A percentile compares a stretch with the other conserved stretches of the same genome.
phyloP scores from a whole-genome alignment of 2,329 filamentous ascomycete genomes.

The Penicillium brevicompactum region DNA sequence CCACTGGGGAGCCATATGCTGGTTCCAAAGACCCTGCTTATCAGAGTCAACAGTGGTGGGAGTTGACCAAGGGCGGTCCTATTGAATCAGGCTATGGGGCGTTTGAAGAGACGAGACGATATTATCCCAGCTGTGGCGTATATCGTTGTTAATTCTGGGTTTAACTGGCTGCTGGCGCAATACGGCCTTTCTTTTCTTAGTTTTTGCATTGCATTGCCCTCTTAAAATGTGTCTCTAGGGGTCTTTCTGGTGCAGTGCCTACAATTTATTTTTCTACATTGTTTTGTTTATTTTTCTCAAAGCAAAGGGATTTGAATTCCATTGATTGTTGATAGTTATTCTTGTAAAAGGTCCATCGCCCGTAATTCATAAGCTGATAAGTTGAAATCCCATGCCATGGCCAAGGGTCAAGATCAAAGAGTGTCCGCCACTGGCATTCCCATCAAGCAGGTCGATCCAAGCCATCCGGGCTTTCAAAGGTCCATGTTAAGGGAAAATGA shows the following conservation, averaged over 20 bases:
- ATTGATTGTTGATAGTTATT: not conserved
- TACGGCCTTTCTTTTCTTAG: not conserved
- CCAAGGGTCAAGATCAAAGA: constrained; percentile 16
- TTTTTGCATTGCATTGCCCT: not conserved
- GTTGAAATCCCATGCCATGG: constrained; percentile 4
- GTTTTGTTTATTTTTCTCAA: not conserved
- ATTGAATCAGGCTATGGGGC: constrained; percentile 44
- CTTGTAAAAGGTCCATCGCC: not conserved
- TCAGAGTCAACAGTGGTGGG: constrained; percentile 43
- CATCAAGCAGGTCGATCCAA: not conserved
- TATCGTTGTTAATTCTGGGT: constrained; percentile 3
- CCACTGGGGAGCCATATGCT: constrained; percentile 36
- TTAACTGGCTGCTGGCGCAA: not conserved
- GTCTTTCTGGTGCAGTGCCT: not conserved
- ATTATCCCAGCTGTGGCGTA: constrained; percentile 21
- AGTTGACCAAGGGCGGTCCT: constrained; percentile 27
- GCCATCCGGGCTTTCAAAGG: not conserved
- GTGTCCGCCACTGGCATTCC: constrained; percentile 15
- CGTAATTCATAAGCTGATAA: not conserved
- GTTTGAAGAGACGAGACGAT: constrained; percentile 36
- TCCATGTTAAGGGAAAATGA: not conserved
- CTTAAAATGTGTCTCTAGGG: no score
- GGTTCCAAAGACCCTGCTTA: constrained; percentile 46
- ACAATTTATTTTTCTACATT: not conserved
- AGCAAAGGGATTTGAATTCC: not conserved